Conservation (phyloP, 2,329 filamentous ascomycete species). For the Colletotrichum echinochloae region DNA sequence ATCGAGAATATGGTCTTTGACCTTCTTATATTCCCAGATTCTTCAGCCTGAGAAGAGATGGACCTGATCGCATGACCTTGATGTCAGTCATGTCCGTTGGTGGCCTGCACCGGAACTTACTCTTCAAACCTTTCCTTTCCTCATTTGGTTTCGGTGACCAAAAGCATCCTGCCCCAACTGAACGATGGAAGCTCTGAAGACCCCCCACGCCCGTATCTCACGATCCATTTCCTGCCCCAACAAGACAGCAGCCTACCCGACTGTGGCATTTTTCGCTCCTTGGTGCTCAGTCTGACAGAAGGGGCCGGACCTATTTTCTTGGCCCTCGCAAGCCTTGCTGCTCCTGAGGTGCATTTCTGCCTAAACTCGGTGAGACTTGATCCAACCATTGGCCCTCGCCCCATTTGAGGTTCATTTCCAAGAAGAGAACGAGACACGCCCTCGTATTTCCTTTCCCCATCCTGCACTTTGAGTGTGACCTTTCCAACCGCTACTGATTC, state of each 20-base stretch:
- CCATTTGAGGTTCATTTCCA: constrained; percentile 9
- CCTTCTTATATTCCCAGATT: not conserved
- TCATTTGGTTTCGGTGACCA: not conserved
- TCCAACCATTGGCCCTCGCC: not conserved
- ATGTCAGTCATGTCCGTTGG: not conserved
- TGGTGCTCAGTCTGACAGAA: not conserved
- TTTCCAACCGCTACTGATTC: not conserved
- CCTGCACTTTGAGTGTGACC: not conserved
- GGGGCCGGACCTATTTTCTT: not conserved
- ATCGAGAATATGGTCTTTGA: not conserved
- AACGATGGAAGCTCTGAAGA: not conserved
- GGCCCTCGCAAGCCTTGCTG: not conserved
- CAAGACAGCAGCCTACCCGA: not conserved
- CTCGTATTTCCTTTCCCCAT: too few species aligned
- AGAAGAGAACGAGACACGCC: not conserved
- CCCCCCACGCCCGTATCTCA: not conserved
- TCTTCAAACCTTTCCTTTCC: too few species aligned
- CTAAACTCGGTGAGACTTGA: constrained; percentile 11
- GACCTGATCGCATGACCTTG: not conserved
- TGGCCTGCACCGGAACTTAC: not conserved
- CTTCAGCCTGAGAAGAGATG: not conserved
- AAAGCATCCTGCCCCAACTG: too few species aligned
- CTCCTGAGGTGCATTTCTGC: constrained; percentile 16
- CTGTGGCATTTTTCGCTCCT: too few species aligned
- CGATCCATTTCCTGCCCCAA: not conserved